Base-by-base conservation (phyloP, 2,329 filamentous ascomycete species). In the Cordyceps militaris region DNA sequence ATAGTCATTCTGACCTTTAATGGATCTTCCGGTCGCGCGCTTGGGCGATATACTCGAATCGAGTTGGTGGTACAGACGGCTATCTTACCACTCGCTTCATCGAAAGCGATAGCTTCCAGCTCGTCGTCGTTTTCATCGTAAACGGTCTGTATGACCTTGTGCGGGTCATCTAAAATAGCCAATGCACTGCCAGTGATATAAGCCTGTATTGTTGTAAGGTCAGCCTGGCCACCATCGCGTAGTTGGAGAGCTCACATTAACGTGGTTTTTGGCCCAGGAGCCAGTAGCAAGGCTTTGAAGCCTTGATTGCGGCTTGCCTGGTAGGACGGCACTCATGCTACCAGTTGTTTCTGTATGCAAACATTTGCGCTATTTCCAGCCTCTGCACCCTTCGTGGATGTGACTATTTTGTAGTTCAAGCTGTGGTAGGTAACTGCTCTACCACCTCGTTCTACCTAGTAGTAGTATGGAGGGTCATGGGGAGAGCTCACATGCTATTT, bases 171-270 rank as follows among this genome's bases (percentile, higher is more conserved):
- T 64, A 97, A 84, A 66, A 99, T 86, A 55, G 94, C 84, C 63
- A 97, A 83, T 61, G 90, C 90, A 72, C 87, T 89, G 66, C 93
- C 93, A 60, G 89, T 94, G 63, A 97, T 88, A 74, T 97, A 99
- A 53, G 85, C 84, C 90, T 95, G 66, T 32, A 50, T 55, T 60
- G 40, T 52, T 46, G 28, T 26, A 24, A 24, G 9, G 42, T 63
- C 49, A 63, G 57, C 55, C 14, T 9, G 32, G 32, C 34, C 13
- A 36, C 24, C 38, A 49, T 47, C 62, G 42, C 64, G 61, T 53
- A 47, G 46, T 50, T 49, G 21, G 36, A 60, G 52, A 46, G 62
- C 83, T 76, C 76, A 90, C 89, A 71, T 90, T 84, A 64, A 93
- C 80, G 64, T 88, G 85, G 67, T 82, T 80, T 63, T 80, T 79